Base-by-base conservation (phyloP, 2,329 filamentous ascomycete genomes). In the Cladophialophora carrionii region DNA sequence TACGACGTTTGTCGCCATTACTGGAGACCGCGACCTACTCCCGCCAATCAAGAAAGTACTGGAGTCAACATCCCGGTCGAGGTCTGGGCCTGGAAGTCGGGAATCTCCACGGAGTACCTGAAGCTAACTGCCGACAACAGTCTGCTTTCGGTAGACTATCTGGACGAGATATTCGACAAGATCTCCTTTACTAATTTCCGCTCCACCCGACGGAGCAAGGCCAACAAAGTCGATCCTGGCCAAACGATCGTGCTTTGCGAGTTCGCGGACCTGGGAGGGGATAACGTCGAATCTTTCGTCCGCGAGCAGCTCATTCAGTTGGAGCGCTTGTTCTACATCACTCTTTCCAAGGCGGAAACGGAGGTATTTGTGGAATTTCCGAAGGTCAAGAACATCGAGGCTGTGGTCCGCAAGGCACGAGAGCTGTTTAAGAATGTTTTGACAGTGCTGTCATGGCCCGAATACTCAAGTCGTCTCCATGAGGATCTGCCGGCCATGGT, bases 321-420 rank as follows among this genome's bases (percentile, higher is more conserved):
- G 22, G 22, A 14, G 17, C 48, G 22, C 48, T 29, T 51, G 48
- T 51, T 51, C 48, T 51, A 51, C 22, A 26, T 17, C 20, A 51
- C 48, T 26, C 22, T 26, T 20, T 51, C 48, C 2, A 51, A 51
- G 26, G 22, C 48, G 8, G 48, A 12, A 8, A 26, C 22, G 24
- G 48, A 51, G 48, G 14, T 51, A 17, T 26, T 51, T 51, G 48
- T 51, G 48, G 48, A 51, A 20, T 51, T 51, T 51, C 48, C 48
- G 22, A 51, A 26, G 48, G 48, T 51, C 24, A 51, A 51, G 22
- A 51, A 51, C 48, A 51, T 51, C 14, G 48, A 51, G 48, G 48
- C 48, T 26, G 9, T 51, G 22, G 9, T 51, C 24, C 10, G 9
- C 48, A 14, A 26, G 22, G 48, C 48, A 51, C 48, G 48, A 26